phyloP scores from a whole-genome alignment of 2,329 filamentous ascomycete species.

The Colletotrichum caudatum region DNA sequence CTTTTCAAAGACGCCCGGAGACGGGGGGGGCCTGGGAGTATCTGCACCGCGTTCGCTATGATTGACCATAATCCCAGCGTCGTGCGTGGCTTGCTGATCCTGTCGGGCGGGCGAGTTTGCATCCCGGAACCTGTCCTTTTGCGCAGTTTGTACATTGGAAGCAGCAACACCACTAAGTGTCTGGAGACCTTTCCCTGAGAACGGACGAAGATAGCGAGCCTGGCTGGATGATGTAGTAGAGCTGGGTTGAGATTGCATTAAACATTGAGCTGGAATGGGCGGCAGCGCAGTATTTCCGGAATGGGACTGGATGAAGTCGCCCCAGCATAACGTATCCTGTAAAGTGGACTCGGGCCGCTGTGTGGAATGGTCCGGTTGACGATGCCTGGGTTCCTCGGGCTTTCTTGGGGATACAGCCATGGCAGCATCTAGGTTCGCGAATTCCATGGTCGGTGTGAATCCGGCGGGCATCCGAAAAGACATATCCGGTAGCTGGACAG shows the following conservation, averaged over 20 bases:
- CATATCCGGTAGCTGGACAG: slow-evolving; percentile 61
- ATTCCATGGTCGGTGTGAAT: slow-evolving; percentile 56
- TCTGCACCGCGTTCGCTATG: slow-evolving; percentile 44
- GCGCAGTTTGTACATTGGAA: slow-evolving; percentile 49
- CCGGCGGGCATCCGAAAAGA: slow-evolving; percentile 55
- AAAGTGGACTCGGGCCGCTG: slow-evolving; percentile 57
- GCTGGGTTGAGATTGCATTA: slow-evolving; percentile 64
- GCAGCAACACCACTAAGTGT: slow-evolving; percentile 60
- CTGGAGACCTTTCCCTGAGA: slow-evolving; percentile 66
- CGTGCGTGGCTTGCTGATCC: slow-evolving; percentile 42
- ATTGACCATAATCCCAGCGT: slow-evolving; percentile 46
- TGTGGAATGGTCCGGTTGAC: slow-evolving; percentile 45
- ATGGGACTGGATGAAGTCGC: slow-evolving; percentile 56
- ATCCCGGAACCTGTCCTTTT: slow-evolving; percentile 48
- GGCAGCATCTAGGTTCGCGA: slow-evolving; percentile 52
- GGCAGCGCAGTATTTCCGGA: slow-evolving; percentile 53
- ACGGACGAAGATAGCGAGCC: slow-evolving; percentile 65
- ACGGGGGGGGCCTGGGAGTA: slow-evolving; percentile 43
- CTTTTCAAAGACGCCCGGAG: slow-evolving; percentile 25
- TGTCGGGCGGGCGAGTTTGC: slow-evolving; percentile 24
- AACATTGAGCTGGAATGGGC: slow-evolving; percentile 63
- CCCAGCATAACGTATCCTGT: slow-evolving; percentile 69
- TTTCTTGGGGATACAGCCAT: slow-evolving; percentile 53
- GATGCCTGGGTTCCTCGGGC: slow-evolving; percentile 44
- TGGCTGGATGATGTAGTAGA: slow-evolving; percentile 65